Evolutionary conservation across 495 filamentous ascomycete genomes (phyloP).

Genomic region (Talaromyces nanjingensis): DNA sequence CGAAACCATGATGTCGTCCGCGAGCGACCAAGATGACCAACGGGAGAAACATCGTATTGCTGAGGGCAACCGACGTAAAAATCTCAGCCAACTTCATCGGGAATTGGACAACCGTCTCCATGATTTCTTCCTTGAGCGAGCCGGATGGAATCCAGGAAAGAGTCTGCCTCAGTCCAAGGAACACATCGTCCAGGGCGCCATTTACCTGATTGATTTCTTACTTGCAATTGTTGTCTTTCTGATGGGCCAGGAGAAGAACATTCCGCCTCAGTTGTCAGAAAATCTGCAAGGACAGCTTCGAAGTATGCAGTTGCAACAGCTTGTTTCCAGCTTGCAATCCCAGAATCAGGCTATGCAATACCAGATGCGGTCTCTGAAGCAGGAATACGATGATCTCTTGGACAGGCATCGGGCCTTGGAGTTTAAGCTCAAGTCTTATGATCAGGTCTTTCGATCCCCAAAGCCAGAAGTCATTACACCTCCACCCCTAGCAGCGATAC

Average conservation of each 20-base stretch:
- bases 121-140: conserved; percentile 37
- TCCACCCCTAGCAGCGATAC: conserved; percentile 20
- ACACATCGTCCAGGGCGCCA: conserved; percentile 39
- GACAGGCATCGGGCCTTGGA: conserved; percentile 35
- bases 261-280: conserved; percentile 32
- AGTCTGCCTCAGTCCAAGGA: conserved; percentile 41
- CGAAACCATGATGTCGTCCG: conserved; percentile 19
- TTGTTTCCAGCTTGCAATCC: conserved; percentile 30
- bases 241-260: conserved; percentile 34
- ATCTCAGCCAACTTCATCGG: conserved; percentile 36
- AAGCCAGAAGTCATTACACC: conserved; percentile 29
- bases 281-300: conserved; percentile 37
- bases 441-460: conserved; percentile 31
- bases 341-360: conserved; percentile 33
- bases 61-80: conserved; percentile 40
- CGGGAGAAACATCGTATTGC: conserved; percentile 42
- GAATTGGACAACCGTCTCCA: conserved; percentile 36
- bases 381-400: conserved; percentile 31
- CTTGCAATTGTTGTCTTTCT: conserved; percentile 32
- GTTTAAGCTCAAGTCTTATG: conserved; percentile 35
- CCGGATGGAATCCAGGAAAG: conserved; percentile 41
- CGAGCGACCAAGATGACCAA: conserved; percentile 33
- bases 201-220: conserved; percentile 40
- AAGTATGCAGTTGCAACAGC: conserved; percentile 38
- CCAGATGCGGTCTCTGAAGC: conserved; percentile 30